phyloP scores from a whole-genome alignment of 2,329 filamentous ascomycete species.

The Hansfordia pulvinata region DNA sequence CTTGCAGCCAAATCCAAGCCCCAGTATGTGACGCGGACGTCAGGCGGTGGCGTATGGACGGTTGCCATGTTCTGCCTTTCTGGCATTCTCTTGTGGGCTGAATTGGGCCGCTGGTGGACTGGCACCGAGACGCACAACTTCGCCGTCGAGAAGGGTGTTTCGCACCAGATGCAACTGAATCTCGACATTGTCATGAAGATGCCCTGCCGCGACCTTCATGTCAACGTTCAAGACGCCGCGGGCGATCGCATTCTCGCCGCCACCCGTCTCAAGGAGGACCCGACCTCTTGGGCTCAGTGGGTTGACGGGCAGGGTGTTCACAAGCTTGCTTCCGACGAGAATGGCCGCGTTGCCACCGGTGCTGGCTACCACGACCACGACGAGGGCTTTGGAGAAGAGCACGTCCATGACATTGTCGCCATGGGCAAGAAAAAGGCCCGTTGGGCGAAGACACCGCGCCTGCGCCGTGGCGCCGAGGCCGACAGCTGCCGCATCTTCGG shows the following conservation, averaged over 20 bases:
- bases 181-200: slow-evolving; percentile 86
- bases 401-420: slow-evolving; percentile 82
- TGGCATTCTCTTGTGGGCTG: slow-evolving; percentile 60
- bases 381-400: slow-evolving; percentile 63
- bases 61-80: slow-evolving; percentile 67
- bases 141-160: slow-evolving; percentile 82
- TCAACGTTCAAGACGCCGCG: slow-evolving; percentile 93
- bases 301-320: slow-evolving; percentile 55
- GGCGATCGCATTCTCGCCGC: slow-evolving; percentile 84
- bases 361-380: slow-evolving; percentile 54
- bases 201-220: slow-evolving; percentile 75
- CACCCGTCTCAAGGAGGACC: slow-evolving; percentile 57
- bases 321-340: slow-evolving; percentile 38
- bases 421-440: slow-evolving; percentile 50
- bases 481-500: slow-evolving; percentile 87
- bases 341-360: slow-evolving; percentile 41
- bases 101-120: slow-evolving; percentile 70
- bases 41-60: slow-evolving; percentile 88
- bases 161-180: slow-evolving; percentile 84
- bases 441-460: slow-evolving; percentile 61
- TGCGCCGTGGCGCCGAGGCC: slow-evolving; percentile 31
- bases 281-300: slow-evolving; percentile 76
- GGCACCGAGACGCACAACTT: slow-evolving; percentile 83
- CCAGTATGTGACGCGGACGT: slow-evolving; percentile 74
- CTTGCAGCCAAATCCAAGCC: slow-evolving; percentile 80